A percentile compares a stretch with the other conserved stretches of the same genome.
Conservation (phyloP, 1,284 basidiomycete species). For the Ustilago curta region DNA sequence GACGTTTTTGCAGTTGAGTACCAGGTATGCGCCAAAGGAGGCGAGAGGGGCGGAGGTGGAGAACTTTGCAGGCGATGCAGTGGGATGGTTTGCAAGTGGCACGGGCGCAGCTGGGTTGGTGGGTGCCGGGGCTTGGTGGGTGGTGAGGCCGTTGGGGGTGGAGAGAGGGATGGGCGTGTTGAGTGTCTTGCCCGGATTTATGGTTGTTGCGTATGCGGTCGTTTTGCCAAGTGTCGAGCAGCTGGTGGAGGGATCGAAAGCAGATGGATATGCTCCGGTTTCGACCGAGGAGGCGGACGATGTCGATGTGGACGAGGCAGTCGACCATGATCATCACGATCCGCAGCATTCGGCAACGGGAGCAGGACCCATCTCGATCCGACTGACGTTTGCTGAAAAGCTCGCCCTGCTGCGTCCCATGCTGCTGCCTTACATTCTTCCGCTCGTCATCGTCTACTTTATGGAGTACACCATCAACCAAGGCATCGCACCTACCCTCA, state of each 20-base stretch:
- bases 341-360: not conserved
- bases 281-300: conserved; percentile 25
- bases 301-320: not conserved
- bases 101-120: conserved; percentile 94
- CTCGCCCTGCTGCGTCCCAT: conserved; percentile 62
- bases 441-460: conserved; percentile 66
- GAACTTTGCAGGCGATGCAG: conserved; percentile 50
- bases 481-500: conserved; percentile 79
- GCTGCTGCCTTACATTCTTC: conserved; percentile 63
- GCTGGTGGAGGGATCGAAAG: conserved; percentile 1
- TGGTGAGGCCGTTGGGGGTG: conserved; percentile 86
- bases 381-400: conserved; percentile 59
- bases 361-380: conserved; percentile 11
- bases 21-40: conserved; percentile 72
- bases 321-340: conserved; percentile 1
- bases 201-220: conserved; percentile 55
- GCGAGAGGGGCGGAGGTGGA: conserved; percentile 1
- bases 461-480: conserved; percentile 69
- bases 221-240: conserved; percentile 45
- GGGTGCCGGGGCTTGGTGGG: conserved; percentile 95
- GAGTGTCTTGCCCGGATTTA: conserved; percentile 57
- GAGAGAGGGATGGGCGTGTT: conserved; percentile 78
- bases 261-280: conserved; percentile 20
- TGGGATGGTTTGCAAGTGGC: conserved; percentile 74
- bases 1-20: conserved; percentile 93